Conservation (phyloP, 257 asterid genomes). For the Asclepias syriaca region DNA sequence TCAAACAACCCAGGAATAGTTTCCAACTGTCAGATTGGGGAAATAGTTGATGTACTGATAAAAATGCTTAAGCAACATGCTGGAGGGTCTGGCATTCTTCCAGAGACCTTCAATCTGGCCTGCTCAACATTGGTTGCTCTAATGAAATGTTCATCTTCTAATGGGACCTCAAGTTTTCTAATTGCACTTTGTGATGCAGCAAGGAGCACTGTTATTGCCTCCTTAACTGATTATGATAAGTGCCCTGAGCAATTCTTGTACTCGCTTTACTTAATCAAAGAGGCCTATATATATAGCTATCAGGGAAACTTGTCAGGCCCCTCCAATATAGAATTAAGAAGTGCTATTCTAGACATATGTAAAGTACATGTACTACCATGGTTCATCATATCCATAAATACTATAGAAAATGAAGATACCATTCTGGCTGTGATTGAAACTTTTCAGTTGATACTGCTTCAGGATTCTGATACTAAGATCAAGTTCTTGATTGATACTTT, state of each 20-base stretch:
- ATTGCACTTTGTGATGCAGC: slow-evolving; percentile 53
- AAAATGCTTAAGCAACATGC: slow-evolving; percentile 61
- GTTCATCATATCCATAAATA: slow-evolving; percentile 51
- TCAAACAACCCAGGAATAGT: slow-evolving; percentile 68
- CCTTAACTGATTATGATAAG: slow-evolving; percentile 36
- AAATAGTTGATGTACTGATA: slow-evolving; percentile 51
- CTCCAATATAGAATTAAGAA: slow-evolving; percentile 35
- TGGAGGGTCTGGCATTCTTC: slow-evolving; percentile 66
- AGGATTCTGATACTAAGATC: slow-evolving; percentile 39
- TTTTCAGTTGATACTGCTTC: slow-evolving; percentile 57
- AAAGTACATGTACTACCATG: slow-evolving; percentile 63
- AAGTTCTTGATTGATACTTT: slow-evolving; percentile 50
- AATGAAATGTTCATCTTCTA: slow-evolving; percentile 62
- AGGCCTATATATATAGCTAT: slow-evolving; percentile 55
- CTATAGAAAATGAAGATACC: slow-evolving; percentile 65
- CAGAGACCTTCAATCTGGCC: slow-evolving; percentile 69
- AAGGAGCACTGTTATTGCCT: slow-evolving; percentile 43
- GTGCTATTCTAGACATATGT: slow-evolving; percentile 42
- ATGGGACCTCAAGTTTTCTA: slow-evolving; percentile 49
- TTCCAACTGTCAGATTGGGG: slow-evolving; percentile 56
- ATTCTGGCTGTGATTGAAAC: slow-evolving; percentile 72
- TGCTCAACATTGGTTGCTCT: slow-evolving; percentile 70
- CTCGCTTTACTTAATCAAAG: slow-evolving; percentile 83
- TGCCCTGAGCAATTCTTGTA: slow-evolving; percentile 54
- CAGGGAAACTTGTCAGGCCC: slow-evolving; percentile 31